Percentiles rank a stretch among this genome's conserved stretches.
Evolutionary conservation across 345 rosid genomes (phyloP).

Genomic region (Reutealis trisperma): DNA sequence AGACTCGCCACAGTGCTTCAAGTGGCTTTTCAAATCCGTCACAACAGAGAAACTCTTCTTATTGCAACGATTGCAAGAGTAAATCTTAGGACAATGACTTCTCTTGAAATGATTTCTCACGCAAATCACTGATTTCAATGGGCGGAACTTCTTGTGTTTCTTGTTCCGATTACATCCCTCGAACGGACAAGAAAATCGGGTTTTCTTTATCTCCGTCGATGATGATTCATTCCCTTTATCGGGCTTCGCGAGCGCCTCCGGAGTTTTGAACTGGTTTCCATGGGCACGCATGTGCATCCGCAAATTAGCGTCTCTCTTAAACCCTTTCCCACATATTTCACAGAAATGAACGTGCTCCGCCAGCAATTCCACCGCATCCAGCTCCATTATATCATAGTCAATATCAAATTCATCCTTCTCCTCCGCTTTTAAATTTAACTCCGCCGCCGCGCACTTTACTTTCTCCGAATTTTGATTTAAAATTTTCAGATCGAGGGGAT

Average conservation of each 20-base stretch:
- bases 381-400: constrained; percentile 50
- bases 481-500: neutral
- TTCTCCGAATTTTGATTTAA: neutral
- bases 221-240: neutral
- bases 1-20: constrained; percentile 64
- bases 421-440: constrained; percentile 2
- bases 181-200: constrained; percentile 65
- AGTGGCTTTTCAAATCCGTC: constrained; percentile 65
- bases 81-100: constrained; percentile 79
- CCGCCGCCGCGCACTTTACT: neutral
- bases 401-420: constrained; percentile 12
- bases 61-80: constrained; percentile 53
- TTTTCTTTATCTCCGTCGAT: constrained; percentile 13
- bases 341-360: constrained; percentile 72
- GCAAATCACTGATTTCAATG: constrained; percentile 61
- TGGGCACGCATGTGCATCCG: constrained; percentile 88
- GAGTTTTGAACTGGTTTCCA: constrained; percentile 67
- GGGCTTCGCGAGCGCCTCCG: constrained; percentile 59
- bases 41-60: constrained; percentile 64
- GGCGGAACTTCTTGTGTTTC: constrained; percentile 54
- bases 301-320: constrained; percentile 74
- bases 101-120: constrained; percentile 77
- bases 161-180: constrained; percentile 62
- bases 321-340: constrained; percentile 72
- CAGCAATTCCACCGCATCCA: constrained; percentile 61